These are phyloP conservation scores for Lecanicillium sp. DNA, from an alignment of 2,329 filamentous ascomycete genomes.

Conservation along the genomic window DNA sequence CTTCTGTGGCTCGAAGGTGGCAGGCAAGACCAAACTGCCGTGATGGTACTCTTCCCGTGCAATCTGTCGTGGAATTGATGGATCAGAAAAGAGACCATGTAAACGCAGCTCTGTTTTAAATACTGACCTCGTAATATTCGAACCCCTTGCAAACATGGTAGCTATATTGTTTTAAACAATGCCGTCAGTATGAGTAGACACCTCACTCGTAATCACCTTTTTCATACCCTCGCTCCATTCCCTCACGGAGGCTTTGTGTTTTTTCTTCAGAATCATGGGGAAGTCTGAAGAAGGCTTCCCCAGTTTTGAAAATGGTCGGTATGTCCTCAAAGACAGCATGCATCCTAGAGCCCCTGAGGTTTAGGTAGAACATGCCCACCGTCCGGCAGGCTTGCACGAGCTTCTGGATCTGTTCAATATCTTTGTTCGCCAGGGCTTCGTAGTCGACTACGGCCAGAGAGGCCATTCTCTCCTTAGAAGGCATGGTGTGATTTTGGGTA, in stretches of 20 bases:
- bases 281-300: slow-evolving; percentile 1
- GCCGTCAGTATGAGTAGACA: background rate
- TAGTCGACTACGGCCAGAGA: slow-evolving; percentile 2
- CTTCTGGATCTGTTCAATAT: slow-evolving; percentile 1
- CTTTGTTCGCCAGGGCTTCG: slow-evolving; percentile 4
- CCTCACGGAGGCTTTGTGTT: slow-evolving; percentile 3
- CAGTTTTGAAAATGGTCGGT: background rate
- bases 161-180: background rate
- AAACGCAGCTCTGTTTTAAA: rapidly evolving
- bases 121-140: slow-evolving; percentile 7
- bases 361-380: slow-evolving; percentile 4
- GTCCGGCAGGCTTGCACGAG: slow-evolving; percentile 5
- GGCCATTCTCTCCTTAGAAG: background rate
- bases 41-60: slow-evolving; percentile 5
- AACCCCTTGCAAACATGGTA: slow-evolving; percentile 5
- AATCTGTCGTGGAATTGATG: slow-evolving; percentile 1
- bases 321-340: slow-evolving; percentile 2
- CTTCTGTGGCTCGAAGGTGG: background rate
- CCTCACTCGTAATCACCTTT: background rate
- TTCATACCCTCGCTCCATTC: slow-evolving; percentile 7
- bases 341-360: background rate
- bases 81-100: background rate
- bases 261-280: slow-evolving; percentile 5
- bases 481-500: background rate
- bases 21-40: slow-evolving; percentile 1